These are phyloP conservation scores for Nitzschia inconspicua DNA, from an alignment of 108 stramenopile species.

Conservation along the genomic window DNA sequence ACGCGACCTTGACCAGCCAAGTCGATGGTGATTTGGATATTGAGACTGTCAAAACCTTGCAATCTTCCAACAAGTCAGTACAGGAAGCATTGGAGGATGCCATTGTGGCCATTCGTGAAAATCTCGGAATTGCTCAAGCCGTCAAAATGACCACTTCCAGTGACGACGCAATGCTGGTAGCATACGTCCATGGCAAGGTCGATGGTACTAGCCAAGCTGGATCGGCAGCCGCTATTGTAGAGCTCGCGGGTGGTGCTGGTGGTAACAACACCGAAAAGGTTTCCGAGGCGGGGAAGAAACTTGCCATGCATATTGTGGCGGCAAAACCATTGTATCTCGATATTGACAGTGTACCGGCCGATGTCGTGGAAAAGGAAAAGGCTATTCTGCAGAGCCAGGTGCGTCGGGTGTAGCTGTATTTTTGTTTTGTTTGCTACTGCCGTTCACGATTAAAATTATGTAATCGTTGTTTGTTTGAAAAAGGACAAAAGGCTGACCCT, in stretches of 20 bases:
- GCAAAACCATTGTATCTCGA: constrained; percentile 77
- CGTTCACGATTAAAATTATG: neutral
- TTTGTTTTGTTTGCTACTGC: neutral
- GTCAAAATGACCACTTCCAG: constrained; percentile 39
- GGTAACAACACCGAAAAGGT: constrained; percentile 11
- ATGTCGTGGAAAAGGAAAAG: constrained; percentile 65
- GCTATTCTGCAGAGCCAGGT: constrained; percentile 62
- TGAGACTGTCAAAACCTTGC: constrained; percentile 18
- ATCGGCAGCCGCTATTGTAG: constrained; percentile 65
- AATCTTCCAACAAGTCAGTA: constrained; percentile 29
- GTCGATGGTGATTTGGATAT: constrained; percentile 23
- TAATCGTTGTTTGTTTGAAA: neutral
- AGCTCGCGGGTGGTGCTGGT: constrained; percentile 25
- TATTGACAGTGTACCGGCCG: constrained; percentile 50
- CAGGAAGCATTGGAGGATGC: constrained; percentile 60
- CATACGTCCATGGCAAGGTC: constrained; percentile 73
- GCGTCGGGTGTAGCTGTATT: constrained; percentile 2
- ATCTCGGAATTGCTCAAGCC: constrained; percentile 50
- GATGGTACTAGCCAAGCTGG: constrained; percentile 43
- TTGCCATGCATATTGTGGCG: constrained; percentile 96
- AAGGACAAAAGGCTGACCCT: neutral
- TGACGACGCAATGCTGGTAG: constrained; percentile 45
- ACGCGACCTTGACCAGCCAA: constrained; percentile 40
- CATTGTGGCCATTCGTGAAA: constrained; percentile 79
- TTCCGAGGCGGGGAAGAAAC: constrained; percentile 63